phyloP scores from a whole-genome alignment of 129 eudicot species.

The Calendula officinalis region DNA sequence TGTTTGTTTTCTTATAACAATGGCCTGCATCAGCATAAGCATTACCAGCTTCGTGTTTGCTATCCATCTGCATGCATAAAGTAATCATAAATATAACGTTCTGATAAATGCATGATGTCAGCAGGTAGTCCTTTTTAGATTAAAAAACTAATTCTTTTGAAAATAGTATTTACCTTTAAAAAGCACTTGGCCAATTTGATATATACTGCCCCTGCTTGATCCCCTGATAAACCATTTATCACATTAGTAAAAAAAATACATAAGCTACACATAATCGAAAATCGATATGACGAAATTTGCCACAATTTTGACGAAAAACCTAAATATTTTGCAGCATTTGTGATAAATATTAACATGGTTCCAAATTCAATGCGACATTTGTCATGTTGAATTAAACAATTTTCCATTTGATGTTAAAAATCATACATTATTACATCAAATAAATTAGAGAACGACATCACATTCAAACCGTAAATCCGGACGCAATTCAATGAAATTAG shows the following conservation, averaged over 20 bases:
- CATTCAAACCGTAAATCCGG: too few species aligned
- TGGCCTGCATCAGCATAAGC: constrained; percentile 84
- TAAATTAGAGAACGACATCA: too few species aligned
- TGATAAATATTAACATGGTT: background rate
- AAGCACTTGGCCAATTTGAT: constrained; percentile 76
- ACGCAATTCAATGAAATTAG: background rate
- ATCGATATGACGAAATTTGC: background rate
- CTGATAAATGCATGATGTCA: too few species aligned
- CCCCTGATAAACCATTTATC: constrained; percentile 59
- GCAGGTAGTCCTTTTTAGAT: too few species aligned
- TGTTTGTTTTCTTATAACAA: constrained; percentile 69
- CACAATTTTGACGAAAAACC: background rate
- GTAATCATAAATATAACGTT: background rate
- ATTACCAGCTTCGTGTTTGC: constrained; percentile 92
- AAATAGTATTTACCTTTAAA: constrained; percentile 44
- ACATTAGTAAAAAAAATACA: background rate
- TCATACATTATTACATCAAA: too few species aligned
- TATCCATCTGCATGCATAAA: constrained; percentile 56
- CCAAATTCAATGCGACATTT: background rate
- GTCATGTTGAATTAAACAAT: background rate
- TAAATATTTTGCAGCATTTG: background rate
- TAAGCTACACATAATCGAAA: background rate
- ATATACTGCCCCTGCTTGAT: constrained; percentile 76
- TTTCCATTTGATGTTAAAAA: too few species aligned
- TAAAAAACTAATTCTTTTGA: too few species aligned